Conservation (phyloP, 2,329 filamentous ascomycete genomes). For the Verticillium nubilum region DNA sequence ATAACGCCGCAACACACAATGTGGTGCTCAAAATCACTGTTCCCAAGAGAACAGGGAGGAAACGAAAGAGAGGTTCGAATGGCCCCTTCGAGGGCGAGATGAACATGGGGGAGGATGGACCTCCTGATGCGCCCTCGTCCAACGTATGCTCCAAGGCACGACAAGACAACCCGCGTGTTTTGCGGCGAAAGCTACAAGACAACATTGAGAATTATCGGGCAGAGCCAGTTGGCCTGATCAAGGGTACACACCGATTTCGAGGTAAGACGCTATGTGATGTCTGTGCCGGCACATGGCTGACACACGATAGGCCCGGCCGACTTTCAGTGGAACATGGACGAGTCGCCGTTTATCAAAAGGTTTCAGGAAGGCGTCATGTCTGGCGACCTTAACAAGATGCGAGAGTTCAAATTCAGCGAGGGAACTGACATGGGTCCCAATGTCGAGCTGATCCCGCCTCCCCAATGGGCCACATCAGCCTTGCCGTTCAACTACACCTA, state of each 20-base stretch:
- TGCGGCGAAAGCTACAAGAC: conserved; percentile 64
- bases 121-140: conserved; percentile 15
- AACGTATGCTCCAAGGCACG: conserved; percentile 37
- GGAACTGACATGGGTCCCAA: conserved; percentile 49
- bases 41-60: conserved; percentile 80
- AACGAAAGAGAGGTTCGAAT: conserved; percentile 72
- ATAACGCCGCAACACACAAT: conserved; percentile 72
- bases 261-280: conserved; percentile 32
- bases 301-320: conserved; percentile 63
- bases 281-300: not conserved
- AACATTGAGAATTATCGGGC: conserved; percentile 62
- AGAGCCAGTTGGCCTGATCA: conserved; percentile 66
- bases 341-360: conserved; percentile 63
- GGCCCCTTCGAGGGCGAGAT: conserved; percentile 54
- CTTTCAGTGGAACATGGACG: conserved; percentile 72
- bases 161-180: conserved; percentile 45
- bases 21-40: conserved; percentile 81
- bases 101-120: conserved; percentile 17
- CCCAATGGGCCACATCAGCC: conserved; percentile 68
- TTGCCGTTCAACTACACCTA: conserved; percentile 77
- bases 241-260: conserved; percentile 81
- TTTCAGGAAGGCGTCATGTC: conserved; percentile 68
- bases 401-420: conserved; percentile 57
- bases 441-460: conserved; percentile 72
- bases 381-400: conserved; percentile 47